These are phyloP conservation scores for Teratosphaeria zuluensis DNA, from an alignment of 2,329 filamentous ascomycete genomes.

Conservation along the genomic window DNA sequence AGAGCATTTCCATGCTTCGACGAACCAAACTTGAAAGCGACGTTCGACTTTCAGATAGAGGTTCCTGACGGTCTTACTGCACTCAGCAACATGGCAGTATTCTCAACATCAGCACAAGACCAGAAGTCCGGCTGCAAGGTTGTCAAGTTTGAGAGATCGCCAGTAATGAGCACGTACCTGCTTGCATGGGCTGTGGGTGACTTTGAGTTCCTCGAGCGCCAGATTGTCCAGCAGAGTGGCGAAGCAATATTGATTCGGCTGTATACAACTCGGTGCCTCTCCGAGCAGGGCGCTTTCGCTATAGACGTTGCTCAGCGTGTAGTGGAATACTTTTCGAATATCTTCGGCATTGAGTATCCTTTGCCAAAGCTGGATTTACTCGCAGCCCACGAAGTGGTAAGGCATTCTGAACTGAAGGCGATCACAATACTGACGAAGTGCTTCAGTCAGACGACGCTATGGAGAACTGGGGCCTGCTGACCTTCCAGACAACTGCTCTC, in stretches of 20 bases:
- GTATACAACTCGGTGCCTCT: not conserved
- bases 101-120: not conserved
- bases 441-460: not conserved
- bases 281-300: not conserved
- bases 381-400: slow-evolving; percentile 62
- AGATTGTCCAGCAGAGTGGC: not conserved
- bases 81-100: slow-evolving; percentile 79
- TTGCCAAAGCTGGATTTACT: slow-evolving; percentile 82
- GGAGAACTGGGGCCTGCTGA: not conserved
- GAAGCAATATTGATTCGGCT: not conserved
- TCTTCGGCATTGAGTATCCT: slow-evolving; percentile 83
- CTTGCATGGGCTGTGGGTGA: slow-evolving; percentile 89
- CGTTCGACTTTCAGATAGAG: slow-evolving; percentile 85
- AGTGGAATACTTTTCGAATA: slow-evolving; percentile 68
- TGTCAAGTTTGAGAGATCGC: slow-evolving; percentile 73
- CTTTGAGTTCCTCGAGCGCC: slow-evolving; percentile 77
- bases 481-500: not conserved
- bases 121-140: not conserved
- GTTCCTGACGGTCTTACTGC: slow-evolving; percentile 76
- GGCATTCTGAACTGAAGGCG: not conserved
- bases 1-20: slow-evolving; percentile 94
- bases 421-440: not conserved
- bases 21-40: slow-evolving; percentile 89
- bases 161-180: slow-evolving; percentile 79
- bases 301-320: slow-evolving; percentile 81